Evolutionary conservation across 148 eudicot species (phyloP).

Genomic region (Vaccinium myrtillus): DNA sequence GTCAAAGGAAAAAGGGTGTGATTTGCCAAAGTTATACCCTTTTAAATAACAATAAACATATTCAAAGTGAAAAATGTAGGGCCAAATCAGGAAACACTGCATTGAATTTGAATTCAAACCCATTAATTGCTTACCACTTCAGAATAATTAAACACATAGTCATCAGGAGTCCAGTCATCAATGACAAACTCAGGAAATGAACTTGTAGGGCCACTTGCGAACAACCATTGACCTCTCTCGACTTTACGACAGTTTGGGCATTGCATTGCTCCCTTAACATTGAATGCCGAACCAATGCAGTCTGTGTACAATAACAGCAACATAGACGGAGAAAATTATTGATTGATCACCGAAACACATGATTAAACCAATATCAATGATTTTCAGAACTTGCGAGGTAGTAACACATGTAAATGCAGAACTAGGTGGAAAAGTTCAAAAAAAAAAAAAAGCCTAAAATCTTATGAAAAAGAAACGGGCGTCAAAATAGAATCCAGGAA

Average conservation of each 20-base stretch:
- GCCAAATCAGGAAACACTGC: not conserved
- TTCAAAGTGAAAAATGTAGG: not conserved
- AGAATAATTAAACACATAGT: constrained; percentile 34
- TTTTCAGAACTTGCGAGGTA: constrained; percentile 7
- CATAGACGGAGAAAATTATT: not conserved
- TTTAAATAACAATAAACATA: not conserved
- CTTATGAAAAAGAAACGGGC: not conserved
- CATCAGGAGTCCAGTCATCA: constrained; percentile 34
- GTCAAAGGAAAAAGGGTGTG: not conserved
- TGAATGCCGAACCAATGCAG: constrained; percentile 83
- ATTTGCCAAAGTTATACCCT: not conserved
- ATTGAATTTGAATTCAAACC: not conserved
- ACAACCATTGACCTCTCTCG: constrained; percentile 71
- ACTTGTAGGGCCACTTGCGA: constrained; percentile 44
- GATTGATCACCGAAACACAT: constrained; percentile 3
- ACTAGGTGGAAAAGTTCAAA: not conserved
- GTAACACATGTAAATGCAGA: constrained; percentile 7
- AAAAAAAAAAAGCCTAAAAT: not conserved
- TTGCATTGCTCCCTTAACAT: constrained; percentile 69
- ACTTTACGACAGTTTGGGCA: constrained; percentile 79
- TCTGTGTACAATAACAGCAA: constrained; percentile 35
- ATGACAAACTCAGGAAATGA: constrained; percentile 35
- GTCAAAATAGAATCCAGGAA: not conserved
- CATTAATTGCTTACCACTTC: constrained; percentile 40
- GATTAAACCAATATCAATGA: constrained; percentile 7